Evolutionary conservation across 116 monocot species (phyloP).

Genomic region (Trichopus zeylanicus): DNA sequence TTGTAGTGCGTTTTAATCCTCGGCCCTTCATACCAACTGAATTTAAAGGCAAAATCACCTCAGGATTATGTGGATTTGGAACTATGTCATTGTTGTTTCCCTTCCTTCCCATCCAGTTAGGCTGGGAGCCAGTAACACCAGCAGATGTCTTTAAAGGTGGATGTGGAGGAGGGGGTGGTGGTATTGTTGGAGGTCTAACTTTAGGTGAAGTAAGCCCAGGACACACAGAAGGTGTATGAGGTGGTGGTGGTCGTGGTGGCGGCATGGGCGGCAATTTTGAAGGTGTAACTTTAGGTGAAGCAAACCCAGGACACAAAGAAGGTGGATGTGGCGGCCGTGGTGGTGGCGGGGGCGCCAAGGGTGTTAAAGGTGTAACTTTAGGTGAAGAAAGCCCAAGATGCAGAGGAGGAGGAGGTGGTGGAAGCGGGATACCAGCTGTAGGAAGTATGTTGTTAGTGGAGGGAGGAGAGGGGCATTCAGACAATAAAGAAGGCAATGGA

Average conservation of each 20-base stretch:
- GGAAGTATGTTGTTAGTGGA: slow-evolving; percentile 7
- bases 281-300: not conserved
- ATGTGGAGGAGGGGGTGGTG: slow-evolving; percentile 25
- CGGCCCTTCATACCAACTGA: slow-evolving; percentile 28
- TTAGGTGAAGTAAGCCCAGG: slow-evolving; percentile 2
- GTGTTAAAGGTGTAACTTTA: not conserved
- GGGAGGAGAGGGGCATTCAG: slow-evolving; percentile 5
- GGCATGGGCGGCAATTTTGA: slow-evolving; percentile 20
- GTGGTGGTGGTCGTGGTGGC: slow-evolving; percentile 11
- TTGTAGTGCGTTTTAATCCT: slow-evolving; percentile 12
- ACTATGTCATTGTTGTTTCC: slow-evolving; percentile 2
- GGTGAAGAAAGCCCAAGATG: not conserved
- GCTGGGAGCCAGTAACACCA: not conserved
- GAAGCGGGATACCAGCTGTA: not conserved
- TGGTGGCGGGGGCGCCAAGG: slow-evolving; percentile 6
- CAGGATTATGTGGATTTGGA: slow-evolving; percentile 37
- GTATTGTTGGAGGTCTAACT: slow-evolving; percentile 8
- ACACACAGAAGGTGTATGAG: slow-evolving; percentile 6
- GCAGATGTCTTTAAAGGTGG: slow-evolving; percentile 11
- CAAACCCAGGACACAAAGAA: not conserved
- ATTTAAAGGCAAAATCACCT: slow-evolving; percentile 11
- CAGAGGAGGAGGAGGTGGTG: slow-evolving; percentile 11
- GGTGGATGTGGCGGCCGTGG: too few relatives aligned
- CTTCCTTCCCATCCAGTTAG: slow-evolving; percentile 5
- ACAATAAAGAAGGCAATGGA: slow-evolving; percentile 9